These are phyloP conservation scores for Helianthus annuus DNA, from an alignment of 129 eudicot genomes.

Conservation along the genomic window DNA sequence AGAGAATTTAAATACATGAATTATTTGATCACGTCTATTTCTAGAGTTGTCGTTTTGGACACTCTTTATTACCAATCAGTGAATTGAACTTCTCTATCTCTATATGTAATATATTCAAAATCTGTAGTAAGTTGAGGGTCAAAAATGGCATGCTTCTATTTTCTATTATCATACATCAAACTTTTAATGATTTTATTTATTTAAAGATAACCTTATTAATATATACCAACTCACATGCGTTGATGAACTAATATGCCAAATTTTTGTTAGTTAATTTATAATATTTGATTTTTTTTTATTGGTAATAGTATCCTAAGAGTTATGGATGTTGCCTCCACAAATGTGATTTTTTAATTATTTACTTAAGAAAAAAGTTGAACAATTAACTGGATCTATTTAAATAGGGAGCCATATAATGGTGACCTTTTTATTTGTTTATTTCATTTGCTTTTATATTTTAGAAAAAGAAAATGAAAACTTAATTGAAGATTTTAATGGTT, in stretches of 20 bases:
- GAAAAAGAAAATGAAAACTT: no score
- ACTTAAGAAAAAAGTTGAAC: no score
- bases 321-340: background rate
- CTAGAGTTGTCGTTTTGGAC: conserved; percentile 8
- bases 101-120: background rate
- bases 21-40: conserved; percentile 12
- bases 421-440: no score
- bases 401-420: no score
- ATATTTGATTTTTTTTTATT: background rate
- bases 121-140: background rate
- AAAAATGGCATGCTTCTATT: conserved; percentile 16
- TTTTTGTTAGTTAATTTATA: background rate
- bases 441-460: no score
- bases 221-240: background rate
- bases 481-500: no score
- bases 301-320: background rate
- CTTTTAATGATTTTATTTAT: background rate
- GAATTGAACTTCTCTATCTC: background rate
- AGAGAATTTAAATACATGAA: conserved; percentile 9
- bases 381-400: no score
- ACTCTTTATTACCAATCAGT: background rate
- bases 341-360: background rate
- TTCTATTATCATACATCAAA: background rate
- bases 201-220: background rate
- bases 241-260: background rate